These are phyloP conservation scores for Ilyonectria mors-panacis DNA, from an alignment of 2,329 filamentous ascomycete species.

Conservation along the genomic window DNA sequence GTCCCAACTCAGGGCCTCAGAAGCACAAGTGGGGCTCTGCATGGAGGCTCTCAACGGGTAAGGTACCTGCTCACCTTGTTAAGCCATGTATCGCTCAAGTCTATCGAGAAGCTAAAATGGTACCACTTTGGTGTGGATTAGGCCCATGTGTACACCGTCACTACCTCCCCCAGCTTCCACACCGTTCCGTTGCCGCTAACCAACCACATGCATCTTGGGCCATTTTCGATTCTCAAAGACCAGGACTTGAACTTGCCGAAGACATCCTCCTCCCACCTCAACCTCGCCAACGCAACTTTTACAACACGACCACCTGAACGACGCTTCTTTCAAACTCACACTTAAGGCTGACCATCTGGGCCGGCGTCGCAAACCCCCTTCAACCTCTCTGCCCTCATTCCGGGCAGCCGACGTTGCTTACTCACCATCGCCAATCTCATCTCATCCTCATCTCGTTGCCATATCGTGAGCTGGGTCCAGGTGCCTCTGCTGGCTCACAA, in stretches of 20 bases:
- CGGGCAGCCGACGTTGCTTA: slow-evolving; percentile 7
- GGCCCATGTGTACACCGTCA: slow-evolving; percentile 5
- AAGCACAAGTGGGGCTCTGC: background rate
- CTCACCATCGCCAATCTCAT: slow-evolving; percentile 14
- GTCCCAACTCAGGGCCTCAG: background rate
- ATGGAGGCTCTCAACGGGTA: slow-evolving; percentile 8
- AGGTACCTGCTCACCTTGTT: slow-evolving; percentile 4
- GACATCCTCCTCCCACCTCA: slow-evolving; percentile 33
- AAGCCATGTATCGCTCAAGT: background rate
- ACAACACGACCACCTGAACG: background rate
- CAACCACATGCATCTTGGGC: slow-evolving; percentile 39
- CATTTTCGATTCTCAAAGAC: slow-evolving; percentile 34
- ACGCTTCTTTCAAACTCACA: background rate
- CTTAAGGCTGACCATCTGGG: background rate
- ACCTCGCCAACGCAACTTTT: background rate
- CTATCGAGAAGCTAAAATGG: background rate
- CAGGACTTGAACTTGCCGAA: slow-evolving; percentile 35
- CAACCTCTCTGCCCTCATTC: background rate
- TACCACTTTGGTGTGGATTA: slow-evolving; percentile 27
- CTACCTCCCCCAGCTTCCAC: slow-evolving; percentile 23
- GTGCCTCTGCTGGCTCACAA: slow-evolving; percentile 20
- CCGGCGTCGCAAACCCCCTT: background rate
- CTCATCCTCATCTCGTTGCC: slow-evolving; percentile 16
- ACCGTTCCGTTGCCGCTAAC: slow-evolving; percentile 22
- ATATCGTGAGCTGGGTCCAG: slow-evolving; percentile 11